These are phyloP conservation scores for Letharia columbiana DNA, from an alignment of 495 filamentous ascomycete species.

Conservation along the genomic window DNA sequence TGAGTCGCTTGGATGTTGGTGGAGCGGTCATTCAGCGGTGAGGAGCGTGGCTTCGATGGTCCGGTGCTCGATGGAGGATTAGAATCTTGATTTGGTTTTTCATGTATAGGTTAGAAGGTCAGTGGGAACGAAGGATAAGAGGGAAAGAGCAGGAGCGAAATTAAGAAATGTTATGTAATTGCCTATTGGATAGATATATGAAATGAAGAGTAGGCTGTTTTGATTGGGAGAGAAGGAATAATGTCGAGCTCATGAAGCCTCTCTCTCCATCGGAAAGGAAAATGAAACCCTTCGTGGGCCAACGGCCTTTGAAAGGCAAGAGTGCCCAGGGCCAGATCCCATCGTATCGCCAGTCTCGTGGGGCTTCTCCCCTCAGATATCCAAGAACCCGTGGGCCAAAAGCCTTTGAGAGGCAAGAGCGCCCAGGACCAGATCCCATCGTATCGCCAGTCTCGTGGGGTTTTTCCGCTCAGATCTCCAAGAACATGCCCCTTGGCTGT, in stretches of 20 bases:
- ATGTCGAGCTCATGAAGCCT: background rate
- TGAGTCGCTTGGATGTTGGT: too few relatives aligned
- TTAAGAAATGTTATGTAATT: background rate
- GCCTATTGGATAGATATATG: background rate
- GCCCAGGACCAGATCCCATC: too few relatives aligned
- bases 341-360: background rate
- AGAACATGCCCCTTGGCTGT: conserved; percentile 6
- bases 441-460: background rate
- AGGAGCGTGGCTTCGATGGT: too few relatives aligned
- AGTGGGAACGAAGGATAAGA: background rate
- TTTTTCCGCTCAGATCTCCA: background rate
- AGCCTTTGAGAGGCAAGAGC: too few relatives aligned
- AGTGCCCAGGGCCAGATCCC: background rate
- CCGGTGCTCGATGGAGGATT: too few relatives aligned
- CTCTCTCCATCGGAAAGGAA: background rate
- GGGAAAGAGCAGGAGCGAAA: background rate
- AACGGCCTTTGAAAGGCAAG: background rate
- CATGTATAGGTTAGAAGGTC: background rate
- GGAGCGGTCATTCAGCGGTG: too few relatives aligned
- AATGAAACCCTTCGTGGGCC: background rate
- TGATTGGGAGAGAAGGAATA: background rate
- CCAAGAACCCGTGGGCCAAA: too few relatives aligned
- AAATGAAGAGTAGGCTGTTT: background rate
- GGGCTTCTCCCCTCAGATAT: background rate
- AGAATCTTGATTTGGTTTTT: background rate